Conservation (phyloP, 2,329 filamentous ascomycete species). For the Cladophialophora bantiana region DNA sequence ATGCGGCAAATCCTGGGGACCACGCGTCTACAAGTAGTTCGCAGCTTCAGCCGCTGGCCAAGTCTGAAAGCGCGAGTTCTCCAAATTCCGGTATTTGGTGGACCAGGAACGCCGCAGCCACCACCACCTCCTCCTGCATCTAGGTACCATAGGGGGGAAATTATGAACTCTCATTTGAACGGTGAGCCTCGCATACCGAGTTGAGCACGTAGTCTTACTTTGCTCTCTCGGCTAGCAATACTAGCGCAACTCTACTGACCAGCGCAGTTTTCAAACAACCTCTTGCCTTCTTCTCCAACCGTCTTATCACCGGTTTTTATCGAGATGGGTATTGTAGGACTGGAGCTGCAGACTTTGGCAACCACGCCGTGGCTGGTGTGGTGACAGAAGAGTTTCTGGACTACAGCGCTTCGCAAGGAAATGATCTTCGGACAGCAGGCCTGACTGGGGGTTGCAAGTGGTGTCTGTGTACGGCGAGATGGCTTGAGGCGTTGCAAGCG, state of each 20-base stretch:
- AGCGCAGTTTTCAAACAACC: conserved; percentile 62
- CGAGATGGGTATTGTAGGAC: conserved; percentile 69
- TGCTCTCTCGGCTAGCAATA: background rate
- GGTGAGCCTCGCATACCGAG: conserved; percentile 18
- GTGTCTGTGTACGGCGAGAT: conserved; percentile 68
- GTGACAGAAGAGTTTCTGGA: conserved; percentile 69
- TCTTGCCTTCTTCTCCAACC: conserved; percentile 63
- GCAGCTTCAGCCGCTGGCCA: conserved; percentile 31
- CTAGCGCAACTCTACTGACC: conserved; percentile 17
- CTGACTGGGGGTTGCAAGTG: conserved; percentile 67
- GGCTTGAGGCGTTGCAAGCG: conserved; percentile 67
- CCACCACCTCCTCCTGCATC: conserved; percentile 24
- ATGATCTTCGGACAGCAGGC: conserved; percentile 65
- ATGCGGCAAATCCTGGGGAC: conserved; percentile 19
- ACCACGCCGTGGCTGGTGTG: conserved; percentile 65
- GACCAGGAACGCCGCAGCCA: conserved; percentile 20
- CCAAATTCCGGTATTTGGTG: conserved; percentile 26
- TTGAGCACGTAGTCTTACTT: background rate
- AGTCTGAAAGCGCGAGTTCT: conserved; percentile 31
- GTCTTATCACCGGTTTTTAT: conserved; percentile 67
- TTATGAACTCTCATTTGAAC: conserved; percentile 32
- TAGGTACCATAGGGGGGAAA: conserved; percentile 10
- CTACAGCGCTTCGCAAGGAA: conserved; percentile 65
- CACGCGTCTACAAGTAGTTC: conserved; percentile 9
- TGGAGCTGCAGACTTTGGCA: conserved; percentile 62